Conservation (phyloP, 75 land plant species). For the Cupressus sempervirens region DNA sequence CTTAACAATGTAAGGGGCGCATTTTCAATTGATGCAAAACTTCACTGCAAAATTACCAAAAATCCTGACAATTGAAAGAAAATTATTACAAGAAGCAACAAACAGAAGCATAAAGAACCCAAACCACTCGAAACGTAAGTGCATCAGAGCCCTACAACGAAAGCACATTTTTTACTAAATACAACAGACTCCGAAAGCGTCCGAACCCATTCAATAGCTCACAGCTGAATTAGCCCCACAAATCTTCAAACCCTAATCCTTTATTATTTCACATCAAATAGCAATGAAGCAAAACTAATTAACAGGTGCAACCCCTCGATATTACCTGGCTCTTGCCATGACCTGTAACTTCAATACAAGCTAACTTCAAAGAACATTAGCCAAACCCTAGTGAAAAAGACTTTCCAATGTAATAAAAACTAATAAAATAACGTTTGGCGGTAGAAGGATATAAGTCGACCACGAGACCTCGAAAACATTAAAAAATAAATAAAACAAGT, state of each 20-base stretch:
- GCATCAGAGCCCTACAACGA: too few species aligned
- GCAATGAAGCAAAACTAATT: background rate
- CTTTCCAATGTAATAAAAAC: too few species aligned
- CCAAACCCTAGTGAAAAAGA: background rate
- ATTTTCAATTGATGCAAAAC: background rate
- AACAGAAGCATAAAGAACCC: background rate
- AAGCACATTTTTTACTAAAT: too few species aligned
- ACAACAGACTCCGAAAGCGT: too few species aligned
- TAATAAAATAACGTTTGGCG: background rate
- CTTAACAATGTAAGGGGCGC: too few species aligned
- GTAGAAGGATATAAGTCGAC: background rate
- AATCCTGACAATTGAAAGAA: background rate
- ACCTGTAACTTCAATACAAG: background rate
- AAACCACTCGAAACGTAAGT: too few species aligned
- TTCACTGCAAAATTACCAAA: background rate
- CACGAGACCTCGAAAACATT: background rate
- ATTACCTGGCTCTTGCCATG: background rate
- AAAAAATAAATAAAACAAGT: too few species aligned
- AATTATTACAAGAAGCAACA: background rate
- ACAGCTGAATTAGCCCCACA: background rate
- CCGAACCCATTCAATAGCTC: too few species aligned
- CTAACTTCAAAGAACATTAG: background rate
- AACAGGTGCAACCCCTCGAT: background rate
- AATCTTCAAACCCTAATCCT: background rate
- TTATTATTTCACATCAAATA: background rate